Evolutionary conservation across 2,329 filamentous ascomycete genomes (phyloP).

Genomic region (Emmonsiellopsis sp.): DNA sequence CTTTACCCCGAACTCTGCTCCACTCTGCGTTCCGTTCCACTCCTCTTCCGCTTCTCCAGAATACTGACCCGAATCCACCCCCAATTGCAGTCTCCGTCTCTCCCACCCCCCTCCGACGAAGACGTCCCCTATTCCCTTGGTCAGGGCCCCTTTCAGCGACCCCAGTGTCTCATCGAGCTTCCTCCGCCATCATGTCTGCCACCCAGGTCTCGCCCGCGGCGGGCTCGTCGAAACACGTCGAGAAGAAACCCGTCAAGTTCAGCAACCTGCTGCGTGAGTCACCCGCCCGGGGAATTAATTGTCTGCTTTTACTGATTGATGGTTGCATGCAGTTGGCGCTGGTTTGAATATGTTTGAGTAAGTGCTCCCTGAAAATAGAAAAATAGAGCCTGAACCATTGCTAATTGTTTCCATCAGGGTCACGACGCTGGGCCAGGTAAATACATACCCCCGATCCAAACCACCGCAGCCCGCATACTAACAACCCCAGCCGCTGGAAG

Average conservation of each 20-base stretch:
- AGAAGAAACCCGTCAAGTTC: constrained; percentile 99
- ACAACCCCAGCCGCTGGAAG: constrained; percentile 68
- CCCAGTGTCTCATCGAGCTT: constrained; percentile 45
- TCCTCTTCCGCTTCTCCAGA: neutral
- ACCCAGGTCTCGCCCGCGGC: constrained; percentile 15
- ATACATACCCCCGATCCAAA: constrained; percentile 12
- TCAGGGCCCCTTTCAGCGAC: constrained; percentile 70
- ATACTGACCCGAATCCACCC: neutral
- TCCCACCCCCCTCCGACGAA: neutral
- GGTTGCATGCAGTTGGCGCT: constrained; percentile 54
- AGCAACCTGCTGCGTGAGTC: constrained; percentile 77
- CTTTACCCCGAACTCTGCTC: too few relatives aligned
- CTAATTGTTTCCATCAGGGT: constrained; percentile 36
- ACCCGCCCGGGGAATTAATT: neutral
- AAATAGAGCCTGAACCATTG: neutral
- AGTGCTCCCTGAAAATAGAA: constrained; percentile 20
- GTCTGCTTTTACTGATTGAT: constrained; percentile 14
- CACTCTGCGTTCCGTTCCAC: too few relatives aligned
- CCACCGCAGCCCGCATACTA: neutral
- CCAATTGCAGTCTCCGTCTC: neutral
- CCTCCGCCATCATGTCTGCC: constrained; percentile 18
- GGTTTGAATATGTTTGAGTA: constrained; percentile 93
- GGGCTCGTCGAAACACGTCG: constrained; percentile 48
- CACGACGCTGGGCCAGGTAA: constrained; percentile 57
- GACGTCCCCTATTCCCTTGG: constrained; percentile 61